Evolutionary conservation across 306 rosid genomes (phyloP).

Genomic region (Benincasa hispida): DNA sequence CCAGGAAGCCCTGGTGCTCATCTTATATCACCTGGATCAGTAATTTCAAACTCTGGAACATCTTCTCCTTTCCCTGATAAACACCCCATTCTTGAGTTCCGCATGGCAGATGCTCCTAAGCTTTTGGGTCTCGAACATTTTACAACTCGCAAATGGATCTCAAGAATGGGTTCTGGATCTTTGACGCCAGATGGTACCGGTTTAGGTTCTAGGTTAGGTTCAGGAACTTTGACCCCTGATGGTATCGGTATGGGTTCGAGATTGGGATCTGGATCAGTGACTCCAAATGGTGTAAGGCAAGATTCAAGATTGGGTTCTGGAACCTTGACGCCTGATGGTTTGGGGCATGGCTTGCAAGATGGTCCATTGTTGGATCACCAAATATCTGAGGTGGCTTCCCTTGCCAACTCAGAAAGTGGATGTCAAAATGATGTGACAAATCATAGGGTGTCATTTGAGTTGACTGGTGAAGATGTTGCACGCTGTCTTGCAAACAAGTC

Average conservation of each 20-base stretch:
- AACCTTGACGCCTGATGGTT: slow-evolving; percentile 38
- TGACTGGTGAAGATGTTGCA: slow-evolving; percentile 90
- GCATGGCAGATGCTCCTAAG: slow-evolving; percentile 64
- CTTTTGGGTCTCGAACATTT: slow-evolving; percentile 69
- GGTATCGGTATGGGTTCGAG: slow-evolving; percentile 63
- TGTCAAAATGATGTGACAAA: slow-evolving; percentile 38
- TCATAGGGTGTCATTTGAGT: slow-evolving; percentile 90
- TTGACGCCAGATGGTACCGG: slow-evolving; percentile 82
- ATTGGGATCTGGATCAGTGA: slow-evolving; percentile 45
- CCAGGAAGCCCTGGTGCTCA: slow-evolving; percentile 89
- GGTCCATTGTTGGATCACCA: slow-evolving; percentile 27
- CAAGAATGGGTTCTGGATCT: slow-evolving; percentile 85
- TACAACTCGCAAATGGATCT: slow-evolving; percentile 60
- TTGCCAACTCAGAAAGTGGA: slow-evolving; percentile 42
- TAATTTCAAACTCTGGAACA: slow-evolving; percentile 79
- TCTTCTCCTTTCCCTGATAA: slow-evolving; percentile 84
- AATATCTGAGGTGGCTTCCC: slow-evolving; percentile 38
- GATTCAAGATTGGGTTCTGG: slow-evolving; percentile 27
- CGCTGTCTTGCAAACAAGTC: slow-evolving; percentile 78
- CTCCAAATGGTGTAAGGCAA: slow-evolving; percentile 17
- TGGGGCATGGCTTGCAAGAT: slow-evolving; percentile 35
- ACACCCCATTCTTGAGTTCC: slow-evolving; percentile 54
- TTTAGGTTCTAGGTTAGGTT: slow-evolving; percentile 55
- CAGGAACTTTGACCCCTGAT: slow-evolving; percentile 83
- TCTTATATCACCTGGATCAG: slow-evolving; percentile 93